These are phyloP conservation scores for Termitomyces sp. DNA, from an alignment of 768 basidiomycete genomes.

Conservation along the genomic window DNA sequence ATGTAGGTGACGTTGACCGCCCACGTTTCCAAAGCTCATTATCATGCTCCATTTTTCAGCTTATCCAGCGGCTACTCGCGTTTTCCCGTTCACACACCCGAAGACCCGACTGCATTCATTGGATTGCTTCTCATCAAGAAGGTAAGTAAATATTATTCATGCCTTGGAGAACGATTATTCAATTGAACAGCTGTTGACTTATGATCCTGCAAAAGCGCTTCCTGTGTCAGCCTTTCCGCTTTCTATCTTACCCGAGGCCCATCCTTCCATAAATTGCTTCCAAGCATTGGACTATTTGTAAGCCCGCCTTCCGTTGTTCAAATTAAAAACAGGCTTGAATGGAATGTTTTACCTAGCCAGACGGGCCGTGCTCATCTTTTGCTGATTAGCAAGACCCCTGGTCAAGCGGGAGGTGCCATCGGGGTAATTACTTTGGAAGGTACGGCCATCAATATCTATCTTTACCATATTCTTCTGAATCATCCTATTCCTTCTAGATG, in stretches of 20 bases:
- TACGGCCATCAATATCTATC: conserved; percentile 17
- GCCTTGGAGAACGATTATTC: conserved; percentile 2
- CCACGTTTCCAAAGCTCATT: neutral
- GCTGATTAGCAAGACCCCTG: conserved; percentile 80
- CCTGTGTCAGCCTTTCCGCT: conserved; percentile 74
- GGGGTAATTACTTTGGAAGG: conserved; percentile 91
- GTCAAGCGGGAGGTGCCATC: conserved; percentile 74
- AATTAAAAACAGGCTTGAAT: neutral
- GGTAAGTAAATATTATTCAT: conserved; percentile 30
- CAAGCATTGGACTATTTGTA: conserved; percentile 93
- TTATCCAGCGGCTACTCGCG: conserved; percentile 85
- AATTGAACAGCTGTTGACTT: conserved; percentile 63
- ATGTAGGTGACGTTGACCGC: conserved; percentile 36
- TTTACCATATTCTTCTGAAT: neutral
- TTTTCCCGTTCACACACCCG: conserved; percentile 80
- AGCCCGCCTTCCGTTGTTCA: conserved; percentile 12
- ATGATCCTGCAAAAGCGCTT: conserved; percentile 77
- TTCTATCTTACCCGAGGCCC: conserved; percentile 85
- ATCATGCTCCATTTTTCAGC: conserved; percentile 24
- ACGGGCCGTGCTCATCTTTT: conserved; percentile 92
- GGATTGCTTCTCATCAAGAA: conserved; percentile 84
- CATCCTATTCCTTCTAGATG: conserved; percentile 37
- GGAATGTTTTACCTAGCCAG: conserved; percentile 48
- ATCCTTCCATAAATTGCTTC: conserved; percentile 86
- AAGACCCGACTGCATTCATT: conserved; percentile 62